Percentiles rank a stretch among this genome's conserved stretches.
Evolutionary conservation across 306 rosid genomes (phyloP).

Genomic region (Vicia sativa): DNA sequence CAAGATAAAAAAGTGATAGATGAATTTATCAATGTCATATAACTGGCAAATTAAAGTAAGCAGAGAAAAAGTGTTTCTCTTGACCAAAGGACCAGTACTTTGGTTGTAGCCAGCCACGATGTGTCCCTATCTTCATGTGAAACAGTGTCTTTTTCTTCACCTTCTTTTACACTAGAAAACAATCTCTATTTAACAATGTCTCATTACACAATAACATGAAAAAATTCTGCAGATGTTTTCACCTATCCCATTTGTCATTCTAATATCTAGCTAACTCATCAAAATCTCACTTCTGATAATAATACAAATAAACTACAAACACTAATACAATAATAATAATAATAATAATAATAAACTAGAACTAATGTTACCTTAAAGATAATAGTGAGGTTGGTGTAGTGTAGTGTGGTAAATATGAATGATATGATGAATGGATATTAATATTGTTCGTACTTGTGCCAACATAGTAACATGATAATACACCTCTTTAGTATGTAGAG

Average conservation of each 20-base stretch:
- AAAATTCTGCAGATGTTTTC: conserved; percentile 35
- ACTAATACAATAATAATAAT: neutral
- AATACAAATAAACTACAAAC: neutral
- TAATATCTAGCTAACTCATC: conserved; percentile 18
- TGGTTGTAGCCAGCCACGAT: conserved; percentile 14
- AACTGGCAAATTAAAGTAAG: conserved; percentile 27
- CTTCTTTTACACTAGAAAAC: conserved; percentile 49
- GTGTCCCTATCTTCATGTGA: conserved; percentile 52
- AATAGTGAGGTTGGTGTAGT: conserved; percentile 20
- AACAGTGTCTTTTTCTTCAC: conserved; percentile 40
- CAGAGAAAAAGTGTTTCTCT: conserved; percentile 21
- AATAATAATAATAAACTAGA: neutral
- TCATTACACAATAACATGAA: conserved; percentile 46
- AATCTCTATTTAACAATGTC: conserved; percentile 29
- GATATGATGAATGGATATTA: neutral
- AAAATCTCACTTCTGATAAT: conserved; percentile 1
- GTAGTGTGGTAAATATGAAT: conserved; percentile 30
- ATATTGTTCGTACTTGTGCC: conserved; percentile 60
- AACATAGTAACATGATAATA: conserved; percentile 56
- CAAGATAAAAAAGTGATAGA: conserved; percentile 8
- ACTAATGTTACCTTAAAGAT: conserved; percentile 29
- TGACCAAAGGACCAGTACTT: conserved; percentile 30
- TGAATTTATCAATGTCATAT: conserved; percentile 4
- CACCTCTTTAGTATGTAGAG: conserved; percentile 62
- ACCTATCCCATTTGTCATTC: conserved; percentile 1